Evolutionary conservation across 495 filamentous ascomycete species (phyloP).

Genomic region (Letharia lupina): DNA sequence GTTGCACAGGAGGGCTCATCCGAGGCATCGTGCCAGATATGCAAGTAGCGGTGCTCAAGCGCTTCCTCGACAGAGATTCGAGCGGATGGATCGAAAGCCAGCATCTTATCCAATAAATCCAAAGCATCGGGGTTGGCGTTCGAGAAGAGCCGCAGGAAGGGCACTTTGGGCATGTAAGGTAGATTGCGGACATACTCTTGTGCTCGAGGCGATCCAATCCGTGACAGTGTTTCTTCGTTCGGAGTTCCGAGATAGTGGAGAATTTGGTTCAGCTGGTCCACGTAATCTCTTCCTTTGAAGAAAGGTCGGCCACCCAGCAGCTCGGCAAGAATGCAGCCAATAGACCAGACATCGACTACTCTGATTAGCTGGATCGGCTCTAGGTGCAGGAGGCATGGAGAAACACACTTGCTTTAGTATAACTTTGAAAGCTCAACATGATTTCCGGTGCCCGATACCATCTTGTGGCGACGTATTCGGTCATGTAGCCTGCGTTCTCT

Average conservation of each 20-base stretch:
- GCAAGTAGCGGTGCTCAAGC: conserved; percentile 88
- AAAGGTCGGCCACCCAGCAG: conserved; percentile 93
- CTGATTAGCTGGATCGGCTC: not conserved
- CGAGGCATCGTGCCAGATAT: conserved; percentile 96
- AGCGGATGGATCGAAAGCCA: conserved; percentile 88
- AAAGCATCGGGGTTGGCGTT: conserved; percentile 94
- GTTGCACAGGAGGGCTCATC: conserved; percentile 90
- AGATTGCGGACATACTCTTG: conserved; percentile 98
- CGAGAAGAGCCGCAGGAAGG: conserved; percentile 82
- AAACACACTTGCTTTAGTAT: conserved; percentile 94
- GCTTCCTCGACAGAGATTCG: conserved; percentile 90
- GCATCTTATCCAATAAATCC: conserved; percentile 90
- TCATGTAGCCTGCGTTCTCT: conserved; percentile 99
- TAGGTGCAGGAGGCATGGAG: not conserved
- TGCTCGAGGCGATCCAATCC: conserved; percentile 90
- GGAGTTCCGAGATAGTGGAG: conserved; percentile 96
- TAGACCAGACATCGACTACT: conserved; percentile 97
- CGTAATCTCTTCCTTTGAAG: conserved; percentile 98
- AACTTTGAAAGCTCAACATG: conserved; percentile 99
- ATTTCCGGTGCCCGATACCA: conserved; percentile 99
- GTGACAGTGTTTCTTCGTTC: conserved; percentile 85
- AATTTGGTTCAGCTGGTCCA: conserved; percentile 98
- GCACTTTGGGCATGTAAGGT: conserved; percentile 88
- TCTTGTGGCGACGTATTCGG: conserved; percentile 95
- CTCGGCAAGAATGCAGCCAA: conserved; percentile 95